Conservation (phyloP, 2,329 filamentous ascomycete species). For the Penicillium sp. region DNA sequence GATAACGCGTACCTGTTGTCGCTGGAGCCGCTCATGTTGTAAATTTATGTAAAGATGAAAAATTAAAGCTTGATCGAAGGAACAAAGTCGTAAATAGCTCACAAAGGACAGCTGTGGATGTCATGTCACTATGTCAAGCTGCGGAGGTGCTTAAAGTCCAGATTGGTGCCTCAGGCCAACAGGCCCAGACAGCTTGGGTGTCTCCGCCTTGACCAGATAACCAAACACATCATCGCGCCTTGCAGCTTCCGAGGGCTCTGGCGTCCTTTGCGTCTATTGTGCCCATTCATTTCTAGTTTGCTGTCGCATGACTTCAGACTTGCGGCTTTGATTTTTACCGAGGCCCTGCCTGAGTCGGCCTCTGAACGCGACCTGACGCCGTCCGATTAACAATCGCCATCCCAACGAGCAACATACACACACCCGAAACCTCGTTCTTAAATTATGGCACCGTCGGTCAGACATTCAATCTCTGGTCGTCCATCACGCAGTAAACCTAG, state of each 20-base stretch:
- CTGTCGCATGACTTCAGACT: background rate
- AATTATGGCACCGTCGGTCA: constrained; percentile 28
- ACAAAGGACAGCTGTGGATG: constrained; percentile 18
- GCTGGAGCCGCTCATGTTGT: constrained; percentile 31
- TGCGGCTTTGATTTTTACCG: background rate
- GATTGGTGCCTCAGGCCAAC: constrained; percentile 16
- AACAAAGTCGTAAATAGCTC: constrained; percentile 1
- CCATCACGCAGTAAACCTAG: constrained; percentile 26
- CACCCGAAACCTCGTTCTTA: constrained; percentile 6
- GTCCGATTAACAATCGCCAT: constrained; percentile 16
- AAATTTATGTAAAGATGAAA: background rate
- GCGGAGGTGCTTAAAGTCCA: constrained; percentile 7
- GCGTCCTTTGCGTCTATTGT: constrained; percentile 2
- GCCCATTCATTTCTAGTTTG: background rate
- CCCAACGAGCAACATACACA: constrained; percentile 11
- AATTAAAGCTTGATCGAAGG: background rate
- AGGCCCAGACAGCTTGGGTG: background rate
- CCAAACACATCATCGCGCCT: constrained; percentile 11
- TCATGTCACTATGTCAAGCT: constrained; percentile 4
- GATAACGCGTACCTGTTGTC: constrained; percentile 29
- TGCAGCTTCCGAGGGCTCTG: constrained; percentile 1
- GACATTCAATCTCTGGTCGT: constrained; percentile 22
- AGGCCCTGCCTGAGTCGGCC: constrained; percentile 1
- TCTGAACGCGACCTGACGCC: constrained; percentile 16
- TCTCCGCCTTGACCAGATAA: constrained; percentile 21